Conservation (phyloP, 2,329 filamentous ascomycete genomes). For the Colletotrichum sublineola region DNA sequence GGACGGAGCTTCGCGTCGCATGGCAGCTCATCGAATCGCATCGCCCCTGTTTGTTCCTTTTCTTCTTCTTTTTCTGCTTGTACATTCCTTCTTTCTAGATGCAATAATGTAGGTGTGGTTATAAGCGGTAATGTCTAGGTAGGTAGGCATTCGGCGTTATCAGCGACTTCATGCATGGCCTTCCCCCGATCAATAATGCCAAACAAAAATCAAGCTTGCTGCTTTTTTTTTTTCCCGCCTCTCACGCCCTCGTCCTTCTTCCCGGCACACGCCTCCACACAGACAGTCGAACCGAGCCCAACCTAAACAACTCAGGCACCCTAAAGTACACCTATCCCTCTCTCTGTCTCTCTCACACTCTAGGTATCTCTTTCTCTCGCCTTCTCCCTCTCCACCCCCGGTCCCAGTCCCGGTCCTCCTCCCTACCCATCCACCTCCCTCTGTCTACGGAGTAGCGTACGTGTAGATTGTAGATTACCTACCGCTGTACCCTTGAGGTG, state of each 20-base stretch:
- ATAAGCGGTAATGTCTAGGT: too few relatives aligned
- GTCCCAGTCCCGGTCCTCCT: neutral
- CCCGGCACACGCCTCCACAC: constrained; percentile 19
- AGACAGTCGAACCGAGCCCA: constrained; percentile 32
- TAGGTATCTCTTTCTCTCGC: too few relatives aligned
- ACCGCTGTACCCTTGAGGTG: too few relatives aligned
- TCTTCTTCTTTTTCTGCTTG: neutral
- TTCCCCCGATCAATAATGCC: too few relatives aligned
- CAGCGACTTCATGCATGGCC: neutral
- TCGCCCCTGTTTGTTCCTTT: constrained; percentile 39
- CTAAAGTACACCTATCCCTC: neutral
- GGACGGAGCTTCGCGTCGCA: constrained; percentile 4
- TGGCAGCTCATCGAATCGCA: constrained; percentile 27
- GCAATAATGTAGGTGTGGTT: too few relatives aligned
- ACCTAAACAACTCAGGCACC: constrained; percentile 31
- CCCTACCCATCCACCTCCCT: too few relatives aligned
- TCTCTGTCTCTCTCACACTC: neutral
- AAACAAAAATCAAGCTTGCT: neutral
- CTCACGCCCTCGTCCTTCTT: constrained; percentile 6
- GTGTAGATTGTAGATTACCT: too few relatives aligned
- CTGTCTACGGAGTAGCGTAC: too few relatives aligned
- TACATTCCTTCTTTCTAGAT: too few relatives aligned
- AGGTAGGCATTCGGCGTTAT: neutral
- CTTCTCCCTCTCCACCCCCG: constrained; percentile 1
- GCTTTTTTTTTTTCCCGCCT: neutral